These are phyloP conservation scores for Penicillium sp. DNA, from an alignment of 2,329 filamentous ascomycete genomes.

Conservation along the genomic window DNA sequence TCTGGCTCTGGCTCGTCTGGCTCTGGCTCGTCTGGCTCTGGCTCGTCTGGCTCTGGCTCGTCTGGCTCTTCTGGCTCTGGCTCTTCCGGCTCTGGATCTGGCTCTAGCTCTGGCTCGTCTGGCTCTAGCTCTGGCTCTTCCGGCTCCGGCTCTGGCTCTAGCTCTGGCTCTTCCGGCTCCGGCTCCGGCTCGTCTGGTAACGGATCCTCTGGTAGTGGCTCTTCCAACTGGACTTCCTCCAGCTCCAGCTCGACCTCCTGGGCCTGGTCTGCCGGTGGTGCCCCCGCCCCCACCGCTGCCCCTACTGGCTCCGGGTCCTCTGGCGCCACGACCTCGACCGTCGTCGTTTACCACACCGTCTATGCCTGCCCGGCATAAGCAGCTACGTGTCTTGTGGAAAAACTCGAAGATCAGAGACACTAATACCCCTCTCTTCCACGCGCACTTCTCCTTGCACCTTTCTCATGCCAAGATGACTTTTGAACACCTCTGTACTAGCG, in stretches of 20 bases:
- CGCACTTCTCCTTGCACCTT: constrained; percentile 12
- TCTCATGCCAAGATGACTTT: constrained; percentile 27
- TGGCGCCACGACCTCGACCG: constrained; percentile 21
- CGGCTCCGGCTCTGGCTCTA: neutral
- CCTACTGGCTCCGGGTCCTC: constrained; percentile 17
- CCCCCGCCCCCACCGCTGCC: constrained; percentile 22
- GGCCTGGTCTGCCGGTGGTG: constrained; percentile 15
- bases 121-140: constrained; percentile 3
- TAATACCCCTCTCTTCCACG: neutral
- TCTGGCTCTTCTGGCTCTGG: constrained; percentile 11
- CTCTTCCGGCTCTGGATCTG: neutral
- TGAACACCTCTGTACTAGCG: constrained; percentile 26
- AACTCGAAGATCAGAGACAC: neutral
- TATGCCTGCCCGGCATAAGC: constrained; percentile 28
- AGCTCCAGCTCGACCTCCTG: constrained; percentile 17
- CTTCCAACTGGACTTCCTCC: neutral
- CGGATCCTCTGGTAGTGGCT: no score
- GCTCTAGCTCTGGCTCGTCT: neutral
- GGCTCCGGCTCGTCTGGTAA: neutral
- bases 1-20: no score
- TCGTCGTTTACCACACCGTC: constrained; percentile 35
- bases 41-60: constrained; percentile 4
- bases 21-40: no score
- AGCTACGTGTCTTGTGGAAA: neutral
- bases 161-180: constrained; percentile 14